Percentiles rank a stretch among this genome's conserved stretches.
phyloP scores from a whole-genome alignment of 148 eudicot genomes.

The Rhododendron mucronatum region DNA sequence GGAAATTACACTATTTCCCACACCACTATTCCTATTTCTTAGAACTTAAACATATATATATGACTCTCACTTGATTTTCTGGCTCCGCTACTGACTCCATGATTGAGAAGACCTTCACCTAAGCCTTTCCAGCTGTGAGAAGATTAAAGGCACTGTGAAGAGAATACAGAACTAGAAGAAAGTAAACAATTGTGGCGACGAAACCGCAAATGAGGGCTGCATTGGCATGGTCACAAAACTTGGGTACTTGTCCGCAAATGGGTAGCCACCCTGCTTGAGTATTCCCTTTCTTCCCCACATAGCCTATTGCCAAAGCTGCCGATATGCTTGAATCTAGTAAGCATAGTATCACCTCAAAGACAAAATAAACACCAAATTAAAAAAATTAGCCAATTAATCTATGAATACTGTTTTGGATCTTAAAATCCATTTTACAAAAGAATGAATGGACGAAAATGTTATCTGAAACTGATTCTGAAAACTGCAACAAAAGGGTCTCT shows the following conservation, averaged over 20 bases:
- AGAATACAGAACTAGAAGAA: slow-evolving; percentile 13
- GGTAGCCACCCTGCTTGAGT: slow-evolving; percentile 19
- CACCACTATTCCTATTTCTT: background rate
- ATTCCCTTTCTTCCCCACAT: slow-evolving; percentile 21
- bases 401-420: background rate
- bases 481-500: background rate
- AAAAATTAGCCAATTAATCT: background rate
- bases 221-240: slow-evolving; percentile 11
- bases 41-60: background rate
- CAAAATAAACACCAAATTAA: background rate
- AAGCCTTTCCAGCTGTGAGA: background rate
- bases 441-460: background rate
- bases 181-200: background rate
- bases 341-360: background rate
- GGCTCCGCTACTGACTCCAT: background rate
- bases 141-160: background rate
- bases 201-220: slow-evolving; percentile 16
- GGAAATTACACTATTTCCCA: background rate
- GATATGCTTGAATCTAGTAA: slow-evolving; percentile 12
- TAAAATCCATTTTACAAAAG: background rate
- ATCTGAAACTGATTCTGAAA: background rate
- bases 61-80: background rate
- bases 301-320: slow-evolving; percentile 17
- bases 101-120: background rate
- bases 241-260: slow-evolving; percentile 14